phyloP scores from a whole-genome alignment of 2,329 filamentous ascomycete species.

The Cladosporium sp. region DNA sequence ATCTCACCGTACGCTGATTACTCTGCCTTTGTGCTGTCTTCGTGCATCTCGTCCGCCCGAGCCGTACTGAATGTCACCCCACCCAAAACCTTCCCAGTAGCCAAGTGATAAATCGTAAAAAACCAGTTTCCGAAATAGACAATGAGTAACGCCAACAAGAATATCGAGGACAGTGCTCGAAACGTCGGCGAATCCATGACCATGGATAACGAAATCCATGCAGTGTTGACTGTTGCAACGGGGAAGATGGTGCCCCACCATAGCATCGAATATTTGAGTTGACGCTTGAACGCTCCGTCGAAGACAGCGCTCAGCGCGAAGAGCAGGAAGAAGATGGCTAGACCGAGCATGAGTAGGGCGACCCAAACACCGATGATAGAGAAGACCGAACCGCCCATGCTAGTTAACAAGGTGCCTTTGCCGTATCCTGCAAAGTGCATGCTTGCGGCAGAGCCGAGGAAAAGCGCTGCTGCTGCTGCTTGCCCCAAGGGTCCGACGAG shows the following conservation, averaged over 20 bases:
- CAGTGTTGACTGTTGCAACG: constrained; percentile 17
- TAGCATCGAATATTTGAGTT: constrained; percentile 13
- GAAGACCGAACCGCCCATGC: too few species aligned
- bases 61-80: too few species aligned
- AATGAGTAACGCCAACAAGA: constrained; percentile 10
- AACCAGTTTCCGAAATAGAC: too few species aligned
- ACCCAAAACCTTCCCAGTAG: too few species aligned
- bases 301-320: constrained; percentile 15
- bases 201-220: constrained; percentile 13
- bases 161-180: constrained; percentile 12
- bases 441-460: constrained; percentile 16
- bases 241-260: constrained; percentile 23
- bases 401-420: constrained; percentile 18
- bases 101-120: too few species aligned
- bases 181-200: constrained; percentile 19
- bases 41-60: too few species aligned
- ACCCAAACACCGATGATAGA: too few species aligned
- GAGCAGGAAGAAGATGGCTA: constrained; percentile 12
- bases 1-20: too few species aligned
- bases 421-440: constrained; percentile 17
- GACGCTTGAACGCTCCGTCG: constrained; percentile 10
- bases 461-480: neutral
- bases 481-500: too few species aligned
- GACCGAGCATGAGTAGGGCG: too few species aligned
- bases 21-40: too few species aligned